A percentile compares a stretch with the other conserved stretches of the same genome.
phyloP scores from a whole-genome alignment of 1,284 basidiomycete genomes.

The Hypsizygus ulmarius region DNA sequence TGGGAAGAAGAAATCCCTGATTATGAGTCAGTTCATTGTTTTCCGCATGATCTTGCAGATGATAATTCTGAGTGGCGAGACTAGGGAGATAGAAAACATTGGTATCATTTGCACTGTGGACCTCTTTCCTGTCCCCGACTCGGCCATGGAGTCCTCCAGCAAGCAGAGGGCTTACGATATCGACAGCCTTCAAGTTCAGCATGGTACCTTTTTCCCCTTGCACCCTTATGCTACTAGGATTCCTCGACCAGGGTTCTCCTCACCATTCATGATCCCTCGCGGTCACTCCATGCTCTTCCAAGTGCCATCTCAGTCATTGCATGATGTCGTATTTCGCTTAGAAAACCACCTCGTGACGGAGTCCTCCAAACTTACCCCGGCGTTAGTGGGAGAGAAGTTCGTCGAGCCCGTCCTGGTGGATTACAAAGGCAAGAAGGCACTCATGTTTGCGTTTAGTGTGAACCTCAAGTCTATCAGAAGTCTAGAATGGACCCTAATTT shows the following conservation, averaged over 20 bases:
- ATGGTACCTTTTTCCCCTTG: constrained; percentile 6
- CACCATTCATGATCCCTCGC: constrained; percentile 7
- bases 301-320: constrained; percentile 2
- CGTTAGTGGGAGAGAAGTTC: constrained; percentile 62
- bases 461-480: constrained; percentile 22
- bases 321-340: constrained; percentile 31
- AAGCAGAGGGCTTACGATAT: neutral
- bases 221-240: constrained; percentile 12
- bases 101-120: constrained; percentile 61
- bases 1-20: constrained; percentile 36
- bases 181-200: neutral
- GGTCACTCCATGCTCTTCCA: constrained; percentile 4
- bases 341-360: constrained; percentile 43
- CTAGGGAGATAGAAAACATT: constrained; percentile 42
- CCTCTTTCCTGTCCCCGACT: constrained; percentile 45
- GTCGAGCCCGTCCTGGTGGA: constrained; percentile 59
- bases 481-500: neutral
- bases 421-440: constrained; percentile 50
- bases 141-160: constrained; percentile 3
- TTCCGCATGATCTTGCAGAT: neutral
- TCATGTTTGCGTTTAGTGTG: constrained; percentile 74
- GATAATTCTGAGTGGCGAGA: neutral
- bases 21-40: constrained; percentile 6
- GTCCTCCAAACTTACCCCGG: constrained; percentile 47
- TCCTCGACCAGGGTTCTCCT: neutral